A percentile compares a stretch with the other conserved stretches of the same genome.
Evolutionary conservation across 139 green algal species (phyloP).

Genomic region (Tetradesmus obliquus): DNA sequence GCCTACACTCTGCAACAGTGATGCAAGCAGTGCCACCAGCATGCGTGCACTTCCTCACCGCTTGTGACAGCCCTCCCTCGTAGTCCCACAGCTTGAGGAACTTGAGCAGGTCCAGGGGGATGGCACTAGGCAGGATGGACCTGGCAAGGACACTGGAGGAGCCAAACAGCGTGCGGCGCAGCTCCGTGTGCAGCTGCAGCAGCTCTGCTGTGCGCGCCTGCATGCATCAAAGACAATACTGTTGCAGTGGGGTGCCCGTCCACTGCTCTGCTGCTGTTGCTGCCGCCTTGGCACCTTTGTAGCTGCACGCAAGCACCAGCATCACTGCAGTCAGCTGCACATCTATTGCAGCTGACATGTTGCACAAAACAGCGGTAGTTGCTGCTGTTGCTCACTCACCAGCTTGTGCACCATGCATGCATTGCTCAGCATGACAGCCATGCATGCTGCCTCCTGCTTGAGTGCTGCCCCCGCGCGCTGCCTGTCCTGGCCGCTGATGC

Average conservation of each 20-base stretch:
- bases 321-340: background rate
- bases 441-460: constrained; percentile 62
- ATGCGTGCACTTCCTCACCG: constrained; percentile 51
- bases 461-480: constrained; percentile 47
- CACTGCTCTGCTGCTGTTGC: no score
- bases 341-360: background rate
- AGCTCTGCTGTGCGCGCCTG: constrained; percentile 64
- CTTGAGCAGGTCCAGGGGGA: constrained; percentile 28
- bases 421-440: constrained; percentile 76
- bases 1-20: background rate
- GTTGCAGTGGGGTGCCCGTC: no score
- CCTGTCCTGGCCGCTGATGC: constrained; percentile 64
- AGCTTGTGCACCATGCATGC: constrained; percentile 83
- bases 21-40: no score
- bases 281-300: no score
- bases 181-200: constrained; percentile 73
- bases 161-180: constrained; percentile 60
- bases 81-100: constrained; percentile 83
- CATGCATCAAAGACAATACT: background rate
- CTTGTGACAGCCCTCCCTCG: constrained; percentile 56
- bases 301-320: no score
- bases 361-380: background rate
- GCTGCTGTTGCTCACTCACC: constrained; percentile 41
- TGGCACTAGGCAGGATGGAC: background rate
- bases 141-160: constrained; percentile 4